These are phyloP conservation scores for Marchantia polymorpha DNA, from an alignment of 225 moss, liverwort and hornwort genomes.

Conservation along the genomic window DNA sequence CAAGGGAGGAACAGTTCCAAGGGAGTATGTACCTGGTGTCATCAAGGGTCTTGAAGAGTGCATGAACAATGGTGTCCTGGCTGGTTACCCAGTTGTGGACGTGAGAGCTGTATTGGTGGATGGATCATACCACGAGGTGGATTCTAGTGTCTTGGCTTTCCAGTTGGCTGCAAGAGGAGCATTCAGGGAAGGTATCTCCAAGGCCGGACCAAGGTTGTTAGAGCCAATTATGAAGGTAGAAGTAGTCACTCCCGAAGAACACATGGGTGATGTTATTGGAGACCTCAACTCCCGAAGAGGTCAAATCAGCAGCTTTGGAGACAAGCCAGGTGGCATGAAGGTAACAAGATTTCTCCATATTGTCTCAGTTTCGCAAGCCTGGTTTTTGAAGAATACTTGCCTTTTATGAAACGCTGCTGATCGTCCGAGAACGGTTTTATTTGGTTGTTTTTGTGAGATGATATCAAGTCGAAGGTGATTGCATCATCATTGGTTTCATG, in stretches of 20 bases:
- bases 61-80: constrained; percentile 94
- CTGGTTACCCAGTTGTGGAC: constrained; percentile 95
- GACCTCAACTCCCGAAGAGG: constrained; percentile 92
- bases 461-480: too few species aligned
- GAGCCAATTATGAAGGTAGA: constrained; percentile 99
- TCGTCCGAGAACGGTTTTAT: too few species aligned
- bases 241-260: constrained; percentile 95
- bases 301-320: constrained; percentile 73
- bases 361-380: too few species aligned
- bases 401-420: too few species aligned
- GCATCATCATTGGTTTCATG: too few species aligned
- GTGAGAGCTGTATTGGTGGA: constrained; percentile 89
- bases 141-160: constrained; percentile 96
- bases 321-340: constrained; percentile 97
- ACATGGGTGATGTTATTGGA: constrained; percentile 98
- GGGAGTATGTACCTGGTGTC: constrained; percentile 94
- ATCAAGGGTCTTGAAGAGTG: constrained; percentile 96
- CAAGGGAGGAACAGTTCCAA: constrained; percentile 91
- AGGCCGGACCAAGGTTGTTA: constrained; percentile 79
- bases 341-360: constrained; percentile 18
- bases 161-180: constrained; percentile 95
- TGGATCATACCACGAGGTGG: constrained; percentile 91
- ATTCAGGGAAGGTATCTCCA: constrained; percentile 78
- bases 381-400: too few species aligned
- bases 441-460: too few species aligned